Conservation (phyloP, 2,329 filamentous ascomycete genomes). For the Phoma sp. region DNA sequence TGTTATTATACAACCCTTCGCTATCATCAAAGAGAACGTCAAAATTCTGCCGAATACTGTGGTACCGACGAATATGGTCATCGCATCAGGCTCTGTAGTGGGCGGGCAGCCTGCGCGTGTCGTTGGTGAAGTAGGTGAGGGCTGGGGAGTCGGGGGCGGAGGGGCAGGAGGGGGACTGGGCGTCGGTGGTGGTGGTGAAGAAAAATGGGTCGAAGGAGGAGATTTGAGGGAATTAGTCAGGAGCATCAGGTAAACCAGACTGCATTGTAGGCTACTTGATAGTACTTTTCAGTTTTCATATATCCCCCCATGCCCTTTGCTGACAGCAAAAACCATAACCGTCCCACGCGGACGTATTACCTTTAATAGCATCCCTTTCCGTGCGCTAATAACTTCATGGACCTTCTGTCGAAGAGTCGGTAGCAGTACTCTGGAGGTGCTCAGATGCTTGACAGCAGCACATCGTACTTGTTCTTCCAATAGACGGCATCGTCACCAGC, state of each 20-base stretch:
- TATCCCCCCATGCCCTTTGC: too few species aligned
- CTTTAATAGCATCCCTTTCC: too few species aligned
- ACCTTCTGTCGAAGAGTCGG: too few species aligned
- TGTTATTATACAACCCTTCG: constrained; percentile 81
- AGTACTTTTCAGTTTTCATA: too few species aligned
- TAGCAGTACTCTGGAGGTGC: too few species aligned
- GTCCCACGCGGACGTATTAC: too few species aligned
- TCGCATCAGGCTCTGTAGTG: constrained; percentile 92
- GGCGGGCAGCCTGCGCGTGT: constrained; percentile 61
- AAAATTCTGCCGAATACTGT: constrained; percentile 84
- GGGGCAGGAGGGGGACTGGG: constrained; percentile 42
- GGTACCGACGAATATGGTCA: constrained; percentile 85
- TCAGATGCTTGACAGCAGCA: constrained; percentile 23
- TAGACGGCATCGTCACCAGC: constrained; percentile 18
- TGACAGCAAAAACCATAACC: too few species aligned
- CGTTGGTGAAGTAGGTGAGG: constrained; percentile 56
- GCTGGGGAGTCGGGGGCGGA: constrained; percentile 56
- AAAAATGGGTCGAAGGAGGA: constrained; percentile 57
- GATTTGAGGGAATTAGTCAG: constrained; percentile 57
- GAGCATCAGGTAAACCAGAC: constrained; percentile 46
- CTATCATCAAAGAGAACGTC: constrained; percentile 92
- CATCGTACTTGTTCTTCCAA: constrained; percentile 38
- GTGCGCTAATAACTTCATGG: too few species aligned
- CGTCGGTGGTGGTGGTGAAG: constrained; percentile 49
- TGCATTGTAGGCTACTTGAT: not conserved